Base-by-base conservation (phyloP, 2,329 filamentous ascomycete species). In the Fusarium metavorans region DNA sequence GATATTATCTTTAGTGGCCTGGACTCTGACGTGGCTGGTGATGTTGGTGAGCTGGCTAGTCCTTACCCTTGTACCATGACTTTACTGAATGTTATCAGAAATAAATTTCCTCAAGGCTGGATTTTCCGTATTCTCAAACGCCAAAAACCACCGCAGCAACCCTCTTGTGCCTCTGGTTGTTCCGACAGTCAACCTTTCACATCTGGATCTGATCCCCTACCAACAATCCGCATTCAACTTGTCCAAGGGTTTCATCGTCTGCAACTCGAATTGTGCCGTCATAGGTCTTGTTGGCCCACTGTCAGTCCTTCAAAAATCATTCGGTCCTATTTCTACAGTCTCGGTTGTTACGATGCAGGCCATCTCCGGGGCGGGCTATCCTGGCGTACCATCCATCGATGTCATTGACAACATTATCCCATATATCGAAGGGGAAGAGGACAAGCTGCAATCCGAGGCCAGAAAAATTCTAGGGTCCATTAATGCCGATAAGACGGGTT, bases 181-280 rank as follows among this genome's bases (percentile, higher is more conserved):
- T 10, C 97, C 97, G 1, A 98, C 95, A 23, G 95, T 98, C 83
- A 98, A 98, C 87, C 91, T 97, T 16, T 85, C 90, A 43, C 96
- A 98, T 84, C 89, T 98, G 78, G 90, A 93, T 80, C 89, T 98
- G 71, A 96, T 98, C 81, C 92, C 93, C 18, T 92, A 97, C 84
- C 96, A 98, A 86, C 90, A 94, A 72, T 88, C 91, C 80, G 88
- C 93, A 45, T 90, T 93, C 82, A 86, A 87, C 32, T 87, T 98
- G 50, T 87, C 93, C 72, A 95, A 94, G 84, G 97, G 97, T 23
- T 98, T 98, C 86, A 86, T 98, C 35, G 95, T 98, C 71, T 98
- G 96, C 89, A 98, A 98, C 87, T 97, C 95, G 75, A 98, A 98
- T 87, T 99, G 97, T 85, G 96, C 96, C 66, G 96, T 98, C 80